Conservation (phyloP, 306 rosid genomes). For the Pterocarpus macrocarpus region DNA sequence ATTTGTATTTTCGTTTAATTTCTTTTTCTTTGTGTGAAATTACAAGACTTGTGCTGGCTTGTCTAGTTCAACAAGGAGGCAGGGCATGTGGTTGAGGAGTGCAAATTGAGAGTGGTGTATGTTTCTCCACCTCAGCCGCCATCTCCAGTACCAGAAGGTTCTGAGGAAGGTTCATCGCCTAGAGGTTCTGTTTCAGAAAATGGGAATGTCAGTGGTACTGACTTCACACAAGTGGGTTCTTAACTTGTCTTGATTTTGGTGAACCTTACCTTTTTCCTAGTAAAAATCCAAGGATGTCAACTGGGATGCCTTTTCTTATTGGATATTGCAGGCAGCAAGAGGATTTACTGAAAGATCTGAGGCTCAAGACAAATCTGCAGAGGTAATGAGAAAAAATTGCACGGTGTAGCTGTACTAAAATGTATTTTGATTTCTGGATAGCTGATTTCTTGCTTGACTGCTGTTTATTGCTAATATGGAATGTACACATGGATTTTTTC, state of each 20-base stretch:
- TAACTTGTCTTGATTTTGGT: constrained; percentile 38
- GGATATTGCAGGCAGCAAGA: constrained; percentile 67
- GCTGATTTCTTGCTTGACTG: neutral
- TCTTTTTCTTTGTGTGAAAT: constrained; percentile 40
- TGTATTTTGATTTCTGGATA: constrained; percentile 16
- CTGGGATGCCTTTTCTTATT: constrained; percentile 38
- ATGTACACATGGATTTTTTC: constrained; percentile 11
- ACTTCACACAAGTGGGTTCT: constrained; percentile 66
- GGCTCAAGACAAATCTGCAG: constrained; percentile 69
- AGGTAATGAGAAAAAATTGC: constrained; percentile 59
- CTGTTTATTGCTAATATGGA: constrained; percentile 11
- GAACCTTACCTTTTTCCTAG: neutral
- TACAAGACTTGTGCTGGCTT: constrained; percentile 48
- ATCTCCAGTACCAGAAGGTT: constrained; percentile 96
- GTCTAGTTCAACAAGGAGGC: constrained; percentile 89
- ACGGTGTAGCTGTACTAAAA: neutral
- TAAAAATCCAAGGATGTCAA: constrained; percentile 15
- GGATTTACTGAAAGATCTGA: constrained; percentile 63
- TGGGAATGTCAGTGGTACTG: constrained; percentile 68
- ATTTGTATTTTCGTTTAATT: constrained; percentile 23
- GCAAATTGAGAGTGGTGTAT: constrained; percentile 92
- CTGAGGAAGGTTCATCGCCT: constrained; percentile 97
- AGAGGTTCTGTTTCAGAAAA: constrained; percentile 89
- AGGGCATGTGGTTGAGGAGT: constrained; percentile 92
- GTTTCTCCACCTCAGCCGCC: constrained; percentile 94